Conservation (phyloP, 768 basidiomycete genomes). For the Psilocybe azurescens region DNA sequence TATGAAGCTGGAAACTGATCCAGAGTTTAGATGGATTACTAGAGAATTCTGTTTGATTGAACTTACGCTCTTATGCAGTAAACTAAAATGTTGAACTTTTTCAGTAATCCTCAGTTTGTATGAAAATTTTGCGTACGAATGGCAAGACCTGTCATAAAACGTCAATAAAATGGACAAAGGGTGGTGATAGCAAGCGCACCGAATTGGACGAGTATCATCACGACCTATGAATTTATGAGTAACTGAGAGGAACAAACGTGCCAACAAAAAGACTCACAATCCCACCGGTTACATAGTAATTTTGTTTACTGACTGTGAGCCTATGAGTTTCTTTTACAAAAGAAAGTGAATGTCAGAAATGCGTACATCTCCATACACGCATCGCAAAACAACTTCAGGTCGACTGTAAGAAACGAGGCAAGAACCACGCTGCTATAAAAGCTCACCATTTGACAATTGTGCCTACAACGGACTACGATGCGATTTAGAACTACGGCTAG, state of each 20-base stretch:
- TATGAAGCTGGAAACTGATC: constrained; percentile 39
- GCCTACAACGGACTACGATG: constrained; percentile 39
- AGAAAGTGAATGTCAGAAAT: not conserved
- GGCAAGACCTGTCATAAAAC: constrained; percentile 34
- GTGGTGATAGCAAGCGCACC: constrained; percentile 34
- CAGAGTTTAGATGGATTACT: not conserved
- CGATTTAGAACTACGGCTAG: constrained; percentile 4
- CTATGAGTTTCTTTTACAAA: constrained; percentile 7
- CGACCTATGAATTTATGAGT: constrained; percentile 33
- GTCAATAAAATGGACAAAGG: not conserved
- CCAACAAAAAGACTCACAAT: constrained; percentile 43
- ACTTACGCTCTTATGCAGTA: constrained; percentile 52
- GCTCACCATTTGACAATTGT: constrained; percentile 61
- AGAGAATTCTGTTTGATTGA: not conserved
- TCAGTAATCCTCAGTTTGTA: constrained; percentile 1
- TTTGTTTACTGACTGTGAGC: constrained; percentile 57
- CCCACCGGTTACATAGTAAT: constrained; percentile 46
- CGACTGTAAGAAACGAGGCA: not conserved
- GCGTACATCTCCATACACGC: constrained; percentile 67
- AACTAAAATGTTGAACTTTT: constrained; percentile 28
- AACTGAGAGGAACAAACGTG: not conserved
- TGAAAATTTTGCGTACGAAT: constrained; percentile 35
- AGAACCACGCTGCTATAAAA: not conserved
- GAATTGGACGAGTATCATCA: constrained; percentile 47
- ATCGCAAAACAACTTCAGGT: constrained; percentile 54